phyloP scores from a whole-genome alignment of 345 rosid genomes.

The Murraya paniculata region DNA sequence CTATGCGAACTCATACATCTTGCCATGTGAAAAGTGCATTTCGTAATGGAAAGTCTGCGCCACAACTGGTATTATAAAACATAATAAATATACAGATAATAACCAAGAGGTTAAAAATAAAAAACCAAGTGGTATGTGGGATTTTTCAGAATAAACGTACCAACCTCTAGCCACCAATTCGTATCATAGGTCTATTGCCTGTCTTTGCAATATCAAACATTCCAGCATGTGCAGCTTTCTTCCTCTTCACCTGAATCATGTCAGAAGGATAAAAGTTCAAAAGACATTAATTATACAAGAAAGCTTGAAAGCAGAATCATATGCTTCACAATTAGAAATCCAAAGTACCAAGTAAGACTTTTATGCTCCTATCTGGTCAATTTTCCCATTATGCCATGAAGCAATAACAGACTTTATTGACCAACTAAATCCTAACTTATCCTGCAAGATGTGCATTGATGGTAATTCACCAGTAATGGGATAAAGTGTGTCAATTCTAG shows the following conservation, averaged over 20 bases:
- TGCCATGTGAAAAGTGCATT: not conserved
- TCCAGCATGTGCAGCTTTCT: conserved; percentile 80
- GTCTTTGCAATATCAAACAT: conserved; percentile 88
- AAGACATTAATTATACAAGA: not conserved
- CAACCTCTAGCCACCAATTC: conserved; percentile 63
- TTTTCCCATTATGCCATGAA: not conserved
- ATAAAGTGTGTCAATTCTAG: not conserved
- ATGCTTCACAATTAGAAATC: not conserved
- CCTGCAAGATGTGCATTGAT: not conserved
- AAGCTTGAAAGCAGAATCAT: not conserved
- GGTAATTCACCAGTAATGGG: not conserved
- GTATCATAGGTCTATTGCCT: conserved; percentile 81
- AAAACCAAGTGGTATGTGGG: not conserved
- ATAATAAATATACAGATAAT: not conserved
- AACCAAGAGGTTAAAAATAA: not conserved
- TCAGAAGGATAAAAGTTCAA: not conserved
- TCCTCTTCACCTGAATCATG: conserved; percentile 64
- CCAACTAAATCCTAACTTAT: not conserved
- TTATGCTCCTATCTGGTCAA: not conserved
- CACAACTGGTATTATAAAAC: not conserved
- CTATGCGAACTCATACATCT: not conserved
- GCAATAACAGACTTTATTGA: not conserved
- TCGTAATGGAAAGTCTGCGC: not conserved
- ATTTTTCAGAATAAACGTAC: conserved; percentile 9
- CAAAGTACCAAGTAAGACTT: not conserved